Evolutionary conservation across 2,329 filamentous ascomycete species (phyloP), one percentile per base, ranked within the genome.

Genomic region (Trichoderma simmonsii): DNA sequence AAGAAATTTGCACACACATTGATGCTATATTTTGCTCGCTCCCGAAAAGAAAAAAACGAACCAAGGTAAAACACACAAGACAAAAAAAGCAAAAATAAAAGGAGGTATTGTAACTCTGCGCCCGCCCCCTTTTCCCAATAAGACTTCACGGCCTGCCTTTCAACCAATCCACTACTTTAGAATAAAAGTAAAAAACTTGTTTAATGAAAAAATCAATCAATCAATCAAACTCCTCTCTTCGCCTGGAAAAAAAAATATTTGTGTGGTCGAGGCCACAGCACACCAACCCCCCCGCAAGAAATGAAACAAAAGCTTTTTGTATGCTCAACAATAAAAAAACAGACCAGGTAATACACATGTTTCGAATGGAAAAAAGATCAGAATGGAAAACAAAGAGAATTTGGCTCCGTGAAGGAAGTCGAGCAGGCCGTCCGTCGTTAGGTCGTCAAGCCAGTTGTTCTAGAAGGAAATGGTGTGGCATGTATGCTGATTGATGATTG

Each of bases 391-490:
- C 59, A 72, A 72, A 63, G 39, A 66, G 54, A 65, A 59, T 21
- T 48, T 57, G 65, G 71, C 48, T 39, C 56, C 60, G 57, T 59
- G 62, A 43, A 68, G 43, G 56, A 57, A 68, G 60, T 57, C 30
- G 18, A 66, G 43, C 39, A 68, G 71, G 67, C 68, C 62, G 30
- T 73, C 71, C 59, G 63, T 68, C 64, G 34, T 65, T 26, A 70
- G 70, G 11, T 74, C 73, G 59, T 74, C 63, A 56, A 64, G 65
- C 73, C 73, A 70, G 39, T 61, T 39, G 39, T 36, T 70, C 39
- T 61, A 54, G 28, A 70, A 70, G 56, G 39, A 62, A 62, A 62
- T 54, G 48, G 28, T 34, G 28, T 61, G 57, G 39, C 66, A 60
- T 68, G 26, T 59, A 54, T 54, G 14, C 43, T 54, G 57, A 36